Percentiles rank a stretch among this genome's conserved stretches.
Conservation (phyloP, 2,329 filamentous ascomycete species). For the Aspergillus thermomutatus region DNA sequence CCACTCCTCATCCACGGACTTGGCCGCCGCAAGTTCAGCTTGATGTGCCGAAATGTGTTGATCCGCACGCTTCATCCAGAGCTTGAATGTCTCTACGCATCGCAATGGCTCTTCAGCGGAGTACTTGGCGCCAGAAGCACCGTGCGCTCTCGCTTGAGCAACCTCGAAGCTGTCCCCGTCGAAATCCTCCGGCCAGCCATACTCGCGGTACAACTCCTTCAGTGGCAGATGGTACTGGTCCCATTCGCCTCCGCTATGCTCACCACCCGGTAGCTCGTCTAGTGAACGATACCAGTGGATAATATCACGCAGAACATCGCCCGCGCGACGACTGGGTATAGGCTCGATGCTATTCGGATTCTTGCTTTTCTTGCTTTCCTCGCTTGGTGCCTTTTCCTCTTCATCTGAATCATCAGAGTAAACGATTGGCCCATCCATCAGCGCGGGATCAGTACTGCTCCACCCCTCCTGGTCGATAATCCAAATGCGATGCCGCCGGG, state of each 20-base stretch:
- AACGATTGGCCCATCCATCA: not conserved
- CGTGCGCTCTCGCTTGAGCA: constrained; percentile 1
- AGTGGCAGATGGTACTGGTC: not conserved
- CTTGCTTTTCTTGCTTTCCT: constrained; percentile 7
- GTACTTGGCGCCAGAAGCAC: too few species aligned
- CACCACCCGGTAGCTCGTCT: constrained; percentile 9
- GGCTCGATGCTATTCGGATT: constrained; percentile 13
- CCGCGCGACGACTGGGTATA: constrained; percentile 11
- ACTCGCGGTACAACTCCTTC: constrained; percentile 3
- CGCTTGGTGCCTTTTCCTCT: not conserved
- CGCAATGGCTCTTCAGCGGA: too few species aligned
- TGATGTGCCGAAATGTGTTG: not conserved
- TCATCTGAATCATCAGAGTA: too few species aligned
- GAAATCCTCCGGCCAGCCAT: constrained; percentile 18
- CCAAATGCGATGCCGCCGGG: constrained; percentile 21
- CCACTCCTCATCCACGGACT: not conserved
- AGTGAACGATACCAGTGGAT: constrained; percentile 9
- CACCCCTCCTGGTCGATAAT: constrained; percentile 11
- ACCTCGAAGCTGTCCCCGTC: constrained; percentile 16
- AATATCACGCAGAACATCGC: constrained; percentile 17
- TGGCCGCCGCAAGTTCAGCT: not conserved
- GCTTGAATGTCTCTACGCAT: too few species aligned
- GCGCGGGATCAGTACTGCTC: constrained; percentile 5
- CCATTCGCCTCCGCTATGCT: constrained; percentile 1
- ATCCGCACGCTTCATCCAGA: too few species aligned